Evolutionary conservation across 139 green algal genomes (phyloP).

Genomic region (Chlamydomonas sphaeroides): DNA sequence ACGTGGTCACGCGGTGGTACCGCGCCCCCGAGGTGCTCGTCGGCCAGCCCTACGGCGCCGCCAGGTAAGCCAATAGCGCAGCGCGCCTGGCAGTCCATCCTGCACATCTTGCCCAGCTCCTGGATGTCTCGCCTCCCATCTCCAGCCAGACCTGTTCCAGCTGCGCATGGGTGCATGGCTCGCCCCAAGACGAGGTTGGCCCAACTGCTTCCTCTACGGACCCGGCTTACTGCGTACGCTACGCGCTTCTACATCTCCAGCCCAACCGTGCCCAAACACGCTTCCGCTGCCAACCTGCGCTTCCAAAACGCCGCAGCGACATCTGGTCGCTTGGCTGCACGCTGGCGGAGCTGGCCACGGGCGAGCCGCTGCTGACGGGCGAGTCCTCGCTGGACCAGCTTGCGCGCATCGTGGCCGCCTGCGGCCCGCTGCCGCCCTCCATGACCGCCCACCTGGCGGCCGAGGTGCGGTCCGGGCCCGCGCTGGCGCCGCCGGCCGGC

Average conservation of each 20-base stretch:
- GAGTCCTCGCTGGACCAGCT: conserved; percentile 77
- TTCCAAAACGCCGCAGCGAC: conserved; percentile 4
- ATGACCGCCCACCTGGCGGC: conserved; percentile 42
- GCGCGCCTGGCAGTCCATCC: no score
- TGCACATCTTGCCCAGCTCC: no score
- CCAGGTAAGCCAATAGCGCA: conserved; percentile 2
- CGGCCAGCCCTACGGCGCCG: conserved; percentile 20
- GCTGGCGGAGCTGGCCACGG: conserved; percentile 78
- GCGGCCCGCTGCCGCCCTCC: conserved; percentile 55
- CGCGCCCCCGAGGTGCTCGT: conserved; percentile 49
- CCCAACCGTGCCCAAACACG: no score
- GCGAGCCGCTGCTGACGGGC: conserved; percentile 75
- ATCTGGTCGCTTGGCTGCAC: conserved; percentile 69
- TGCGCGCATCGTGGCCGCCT: conserved; percentile 61
- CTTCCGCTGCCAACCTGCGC: no score
- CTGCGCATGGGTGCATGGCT: no score
- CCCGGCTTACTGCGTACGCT: no score
- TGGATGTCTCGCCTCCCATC: no score
- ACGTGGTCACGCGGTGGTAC: conserved; percentile 53
- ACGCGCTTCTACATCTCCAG: no score
- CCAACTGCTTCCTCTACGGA: no score
- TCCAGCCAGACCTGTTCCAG: no score
- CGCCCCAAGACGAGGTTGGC: no score
- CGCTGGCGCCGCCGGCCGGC: neutral
- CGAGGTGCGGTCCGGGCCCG: neutral